Percentiles rank a stretch among this genome's conserved stretches.
Evolutionary conservation across 345 rosid genomes (phyloP).

Genomic region (Clausena lansium): DNA sequence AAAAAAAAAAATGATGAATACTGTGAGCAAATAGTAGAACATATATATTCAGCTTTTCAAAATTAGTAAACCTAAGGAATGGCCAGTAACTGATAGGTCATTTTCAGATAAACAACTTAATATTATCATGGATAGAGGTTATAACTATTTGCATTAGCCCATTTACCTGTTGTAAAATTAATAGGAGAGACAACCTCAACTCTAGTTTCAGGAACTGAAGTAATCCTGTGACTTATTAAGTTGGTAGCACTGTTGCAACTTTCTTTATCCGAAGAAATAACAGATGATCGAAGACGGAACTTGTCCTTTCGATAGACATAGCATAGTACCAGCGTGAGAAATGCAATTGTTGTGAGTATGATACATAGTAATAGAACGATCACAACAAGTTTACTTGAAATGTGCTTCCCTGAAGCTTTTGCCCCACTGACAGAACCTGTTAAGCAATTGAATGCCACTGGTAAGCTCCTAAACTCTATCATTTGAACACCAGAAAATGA

Average conservation of each 20-base stretch:
- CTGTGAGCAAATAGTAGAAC: background rate
- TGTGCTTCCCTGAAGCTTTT: slow-evolving; percentile 42
- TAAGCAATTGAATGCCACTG: slow-evolving; percentile 19
- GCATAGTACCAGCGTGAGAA: slow-evolving; percentile 58
- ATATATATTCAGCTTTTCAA: background rate
- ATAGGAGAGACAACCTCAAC: slow-evolving; percentile 36
- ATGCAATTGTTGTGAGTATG: slow-evolving; percentile 62
- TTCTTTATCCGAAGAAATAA: slow-evolving; percentile 64
- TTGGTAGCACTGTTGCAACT: slow-evolving; percentile 79
- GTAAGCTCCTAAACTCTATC: slow-evolving; percentile 16
- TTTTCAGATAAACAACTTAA: background rate
- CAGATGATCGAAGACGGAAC: slow-evolving; percentile 37
- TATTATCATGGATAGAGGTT: slow-evolving; percentile 4
- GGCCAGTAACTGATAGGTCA: background rate
- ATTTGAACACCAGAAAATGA: background rate
- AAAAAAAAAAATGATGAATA: background rate
- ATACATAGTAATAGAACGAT: slow-evolving; percentile 54
- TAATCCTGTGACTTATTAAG: slow-evolving; percentile 57
- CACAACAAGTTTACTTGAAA: slow-evolving; percentile 55
- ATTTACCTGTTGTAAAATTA: slow-evolving; percentile 42
- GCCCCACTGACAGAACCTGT: slow-evolving; percentile 44
- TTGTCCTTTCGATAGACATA: slow-evolving; percentile 54
- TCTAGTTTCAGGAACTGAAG: slow-evolving; percentile 42
- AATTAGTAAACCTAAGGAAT: background rate
- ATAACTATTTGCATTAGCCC: background rate